A percentile compares a stretch with the other conserved stretches of the same genome.
Conservation (phyloP, 192 early-diverging fungal species). For the Coemansia asiatica region DNA sequence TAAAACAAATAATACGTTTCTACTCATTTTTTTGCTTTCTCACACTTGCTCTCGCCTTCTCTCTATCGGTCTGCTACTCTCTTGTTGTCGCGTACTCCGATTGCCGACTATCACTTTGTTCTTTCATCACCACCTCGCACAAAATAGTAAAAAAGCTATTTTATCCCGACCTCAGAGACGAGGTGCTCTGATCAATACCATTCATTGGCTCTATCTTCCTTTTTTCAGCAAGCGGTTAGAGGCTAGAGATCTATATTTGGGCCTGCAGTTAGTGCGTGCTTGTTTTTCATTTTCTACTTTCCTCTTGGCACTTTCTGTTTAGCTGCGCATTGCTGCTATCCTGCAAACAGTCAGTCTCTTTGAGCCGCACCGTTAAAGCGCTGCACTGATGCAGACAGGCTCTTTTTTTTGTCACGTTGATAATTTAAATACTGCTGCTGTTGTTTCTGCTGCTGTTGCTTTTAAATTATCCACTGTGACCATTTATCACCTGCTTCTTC, state of each 20-base stretch:
- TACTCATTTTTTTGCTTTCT: not conserved
- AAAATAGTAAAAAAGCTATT: not conserved
- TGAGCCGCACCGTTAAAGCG: slow-evolving; percentile 1
- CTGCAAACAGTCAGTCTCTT: not conserved
- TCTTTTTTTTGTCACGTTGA: slow-evolving; percentile 7
- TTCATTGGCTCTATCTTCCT: not conserved
- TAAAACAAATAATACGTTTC: not conserved
- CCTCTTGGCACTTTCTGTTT: no score
- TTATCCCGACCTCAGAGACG: not conserved
- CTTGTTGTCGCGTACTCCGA: not conserved
- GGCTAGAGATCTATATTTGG: no score
- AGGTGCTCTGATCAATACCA: not conserved
- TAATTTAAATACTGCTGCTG: not conserved
- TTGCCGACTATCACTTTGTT: not conserved
- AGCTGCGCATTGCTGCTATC: no score
- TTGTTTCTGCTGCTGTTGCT: no score
- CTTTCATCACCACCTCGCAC: not conserved
- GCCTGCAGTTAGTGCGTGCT: no score
- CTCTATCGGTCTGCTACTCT: not conserved
- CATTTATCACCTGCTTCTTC: no score
- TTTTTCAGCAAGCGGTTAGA: not conserved
- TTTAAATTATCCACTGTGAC: slow-evolving; percentile 4
- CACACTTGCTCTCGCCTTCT: not conserved
- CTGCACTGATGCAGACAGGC: slow-evolving; percentile 7
- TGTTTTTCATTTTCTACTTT: no score